Conservation (phyloP, 2,329 filamentous ascomycete genomes). For the Cladosporium sp. region DNA sequence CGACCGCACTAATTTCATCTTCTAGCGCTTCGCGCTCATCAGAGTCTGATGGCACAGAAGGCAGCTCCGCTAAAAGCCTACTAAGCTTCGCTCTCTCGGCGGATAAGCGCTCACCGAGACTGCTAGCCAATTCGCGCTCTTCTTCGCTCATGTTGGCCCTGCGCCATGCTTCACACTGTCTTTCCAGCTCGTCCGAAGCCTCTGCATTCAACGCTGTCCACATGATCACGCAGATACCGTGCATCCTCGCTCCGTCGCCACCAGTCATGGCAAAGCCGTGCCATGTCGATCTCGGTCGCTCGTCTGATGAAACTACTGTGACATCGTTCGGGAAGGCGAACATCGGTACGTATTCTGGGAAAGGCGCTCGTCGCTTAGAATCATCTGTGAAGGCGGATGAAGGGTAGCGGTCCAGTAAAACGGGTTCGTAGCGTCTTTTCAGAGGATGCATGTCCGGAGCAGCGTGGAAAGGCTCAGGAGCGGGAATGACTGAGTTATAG, state of each 20-base stretch:
- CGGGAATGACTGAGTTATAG: slow-evolving; percentile 97
- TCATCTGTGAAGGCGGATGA: slow-evolving; percentile 81
- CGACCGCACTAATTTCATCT: slow-evolving; percentile 91
- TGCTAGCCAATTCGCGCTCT: slow-evolving; percentile 88
- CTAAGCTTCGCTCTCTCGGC: slow-evolving; percentile 87
- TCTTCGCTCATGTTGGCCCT: slow-evolving; percentile 78
- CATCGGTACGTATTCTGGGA: slow-evolving; percentile 98
- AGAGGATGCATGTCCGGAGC: slow-evolving; percentile 95
- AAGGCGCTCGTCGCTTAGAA: slow-evolving; percentile 74
- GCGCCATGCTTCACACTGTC: slow-evolving; percentile 56
- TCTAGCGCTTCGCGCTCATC: slow-evolving; percentile 80
- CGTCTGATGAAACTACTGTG: slow-evolving; percentile 92
- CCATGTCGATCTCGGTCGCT: slow-evolving; percentile 94
- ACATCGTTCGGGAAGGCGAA: slow-evolving; percentile 99
- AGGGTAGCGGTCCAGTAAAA: slow-evolving; percentile 92
- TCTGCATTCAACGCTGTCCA: slow-evolving; percentile 86
- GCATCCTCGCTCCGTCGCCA: slow-evolving; percentile 85
- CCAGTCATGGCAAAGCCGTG: slow-evolving; percentile 98
- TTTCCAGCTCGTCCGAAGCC: slow-evolving; percentile 80
- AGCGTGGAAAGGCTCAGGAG: slow-evolving; percentile 84
- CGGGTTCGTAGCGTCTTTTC: slow-evolving; percentile 90
- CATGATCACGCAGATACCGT: slow-evolving; percentile 86
- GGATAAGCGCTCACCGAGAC: slow-evolving; percentile 83
- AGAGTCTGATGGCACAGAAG: slow-evolving; percentile 77
- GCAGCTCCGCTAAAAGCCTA: slow-evolving; percentile 79